Base-by-base conservation (phyloP, 306 rosid species). In the Astragalus membranaceus region DNA sequence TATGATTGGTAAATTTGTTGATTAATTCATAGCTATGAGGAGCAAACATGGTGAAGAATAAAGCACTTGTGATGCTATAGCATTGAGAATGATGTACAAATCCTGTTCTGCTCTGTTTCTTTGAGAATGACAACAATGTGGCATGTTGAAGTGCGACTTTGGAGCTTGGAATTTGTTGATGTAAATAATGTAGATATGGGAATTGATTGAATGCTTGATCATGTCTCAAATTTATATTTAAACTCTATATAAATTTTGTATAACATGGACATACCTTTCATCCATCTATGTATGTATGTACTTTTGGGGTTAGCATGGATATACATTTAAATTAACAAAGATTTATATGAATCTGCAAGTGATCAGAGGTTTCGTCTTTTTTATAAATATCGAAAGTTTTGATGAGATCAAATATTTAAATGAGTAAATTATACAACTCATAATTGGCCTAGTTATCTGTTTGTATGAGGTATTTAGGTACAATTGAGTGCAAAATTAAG, bases 81-180 rank as follows among this genome's bases (percentile, higher is more conserved):
- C 64, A 42, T 13, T 72, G 56, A 67, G 55, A 67, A 72, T 57
- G 72, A 75, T 51, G 82, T 59, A 20, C 32, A 26, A 47, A 8
- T 49, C 61, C 46, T 65, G 43, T 70, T 70, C 43, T 66, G 75
- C 72, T 76, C 47, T 49, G 51, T 49, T 54, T 46, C 77, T 26
- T 30, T 1, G 46, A 43, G 74, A 72, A 59, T 56, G 42, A 62
- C 29, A 61, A 72, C 70, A 32, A 67, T 67, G 57, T 67, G 73
- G 61, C 53, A 17, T 75, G 69, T 51, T 68, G 64, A 67, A 11
- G 72, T 82, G 72, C 73, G 81, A 67, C 57, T 72, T 60, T 72
- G 76, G 77, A 74, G 50, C 63, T 76, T 76, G 79, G 54, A 69
- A 87, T 85, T 89, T 81, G 78, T 89, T 75, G 58, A 62, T 85